A percentile compares a stretch with the other conserved stretches of the same genome.
phyloP scores from a whole-genome alignment of 75 land plant species.

The Selaginella tamariscina region DNA sequence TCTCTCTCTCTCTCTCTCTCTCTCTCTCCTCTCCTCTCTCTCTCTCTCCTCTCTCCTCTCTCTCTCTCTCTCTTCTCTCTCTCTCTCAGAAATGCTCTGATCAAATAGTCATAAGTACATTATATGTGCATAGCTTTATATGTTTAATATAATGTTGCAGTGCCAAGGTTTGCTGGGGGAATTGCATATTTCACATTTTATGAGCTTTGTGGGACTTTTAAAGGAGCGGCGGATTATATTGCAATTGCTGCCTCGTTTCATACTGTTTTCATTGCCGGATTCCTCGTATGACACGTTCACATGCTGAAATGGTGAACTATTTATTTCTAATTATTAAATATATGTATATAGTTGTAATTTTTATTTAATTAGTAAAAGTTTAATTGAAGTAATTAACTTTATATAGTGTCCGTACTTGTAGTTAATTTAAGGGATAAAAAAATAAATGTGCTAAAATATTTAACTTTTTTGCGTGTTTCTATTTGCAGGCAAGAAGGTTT shows the following conservation, averaged over 20 bases:
- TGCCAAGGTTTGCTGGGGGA: constrained; percentile 32
- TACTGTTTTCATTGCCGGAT: constrained; percentile 25
- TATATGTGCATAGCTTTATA: background rate
- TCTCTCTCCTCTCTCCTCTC: too few species aligned
- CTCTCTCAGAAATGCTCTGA: background rate
- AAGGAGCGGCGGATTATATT: constrained; percentile 31
- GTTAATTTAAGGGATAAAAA: too few species aligned
- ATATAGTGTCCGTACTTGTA: too few species aligned
- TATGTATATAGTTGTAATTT: too few species aligned
- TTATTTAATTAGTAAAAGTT: too few species aligned
- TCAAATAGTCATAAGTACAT: background rate
- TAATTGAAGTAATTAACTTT: too few species aligned
- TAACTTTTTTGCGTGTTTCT: background rate
- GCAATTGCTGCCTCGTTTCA: constrained; percentile 33
- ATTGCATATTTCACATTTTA: constrained; percentile 26
- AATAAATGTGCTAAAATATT: too few species aligned
- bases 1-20: too few species aligned
- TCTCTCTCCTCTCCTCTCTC: too few species aligned
- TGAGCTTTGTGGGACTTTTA: constrained; percentile 30
- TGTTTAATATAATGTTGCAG: constrained; percentile 13
- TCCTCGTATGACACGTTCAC: constrained; percentile 25
- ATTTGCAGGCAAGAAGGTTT: constrained; percentile 31
- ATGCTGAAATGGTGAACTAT: constrained; percentile 23
- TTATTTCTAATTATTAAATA: background rate
- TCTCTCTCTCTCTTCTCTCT: background rate